Evolutionary conservation across 108 stramenopile genomes (phyloP), one percentile per base, ranked within the genome.

Genomic region (Discostella stelligeroides): DNA sequence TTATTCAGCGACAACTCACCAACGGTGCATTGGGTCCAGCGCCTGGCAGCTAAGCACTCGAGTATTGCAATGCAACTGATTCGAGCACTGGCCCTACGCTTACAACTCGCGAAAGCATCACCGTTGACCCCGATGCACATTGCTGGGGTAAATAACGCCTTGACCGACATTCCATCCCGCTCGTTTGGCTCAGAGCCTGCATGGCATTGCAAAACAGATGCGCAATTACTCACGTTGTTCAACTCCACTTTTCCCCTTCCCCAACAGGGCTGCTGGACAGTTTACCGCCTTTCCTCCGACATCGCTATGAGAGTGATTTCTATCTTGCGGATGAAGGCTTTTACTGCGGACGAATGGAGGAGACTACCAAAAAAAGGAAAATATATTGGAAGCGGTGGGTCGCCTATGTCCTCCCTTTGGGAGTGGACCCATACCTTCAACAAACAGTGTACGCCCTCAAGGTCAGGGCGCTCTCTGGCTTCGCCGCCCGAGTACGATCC

Each of bases 321-420:
- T 3, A 2, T 67, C 21, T 38, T 56, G 66, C 66, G 30, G 66
- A 67, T 25, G 18, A 17, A 40, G 66, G 49, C 7, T 67, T 54
- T 56, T 24, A 18, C 28, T 15, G 30, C 55, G 66, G 66, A 28
- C 18, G 66, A 67, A 27, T 67, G 66, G 66, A 1, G 54, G 54
- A 51, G 66, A 67, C 66, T 67, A 56, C 51, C 51, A 7, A 50
- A 50, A 0, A n/a, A 23, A 27, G 66, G 66, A 24, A 67, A 42
- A 56, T 30, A 55, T 56, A 54, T 56, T 67, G 66, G 66, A 0
- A 7, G 1, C 40, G 40, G 15, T 67, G 66, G 66, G 7, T 4
- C 20, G 1, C 9, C 40, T 67, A 67, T 24, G 48, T 49, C 53
- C 18, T 6, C 4, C 66, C 65, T 66, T 1, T 66, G 65, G 65